Evolutionary conservation across 2,329 filamentous ascomycete species (phyloP), one percentile per base, ranked within the genome.

Genomic region (Diaporthe eres): DNA sequence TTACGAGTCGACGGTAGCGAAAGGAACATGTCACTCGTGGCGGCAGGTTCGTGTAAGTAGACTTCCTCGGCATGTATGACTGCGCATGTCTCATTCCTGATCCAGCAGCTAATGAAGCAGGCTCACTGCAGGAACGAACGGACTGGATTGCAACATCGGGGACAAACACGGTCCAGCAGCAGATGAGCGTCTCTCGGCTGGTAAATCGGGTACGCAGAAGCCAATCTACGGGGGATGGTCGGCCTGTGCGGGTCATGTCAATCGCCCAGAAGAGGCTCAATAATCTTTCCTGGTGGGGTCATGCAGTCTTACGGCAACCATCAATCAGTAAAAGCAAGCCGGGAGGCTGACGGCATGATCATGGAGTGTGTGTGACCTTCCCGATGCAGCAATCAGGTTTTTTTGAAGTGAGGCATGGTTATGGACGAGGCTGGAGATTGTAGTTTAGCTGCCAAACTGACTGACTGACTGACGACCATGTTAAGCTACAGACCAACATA

Each of bases 241-340:
- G 17, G 25, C 61, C 12, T 22, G 28, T 34, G 34, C 28, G 61
- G 47, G 34, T 70, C n/a, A 42, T 42, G 22, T 37, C 15, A 42
- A 55, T 19, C 25, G 47, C 65, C 65, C 47, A 70, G n/a, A 70
- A 55, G 65, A 55, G 65, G 34, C 34, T 70, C 65, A 55, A 55
- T 70, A 55, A 28, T 55, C 65, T 7, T 55, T 55, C 2, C 8
- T 55, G 65, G 44, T 53, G 65, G 47, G 49, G 47, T 28, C 47
- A 22, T 28, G 9, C 60, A 31, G 65, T 53, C 65, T 68, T 7
- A 39, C 34, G 65, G 65, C 65, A 39, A 28, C 34, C 44, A 15
- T 17, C 42, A 65, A 39, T 39, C 37, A 39, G 37, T 31, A 13
- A 8, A 22, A n/a, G 42, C 25, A 25, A 25, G 22, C 61, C 3